phyloP scores from a whole-genome alignment of 1,139 yeast species.

The Lizanozyma gosingica region DNA sequence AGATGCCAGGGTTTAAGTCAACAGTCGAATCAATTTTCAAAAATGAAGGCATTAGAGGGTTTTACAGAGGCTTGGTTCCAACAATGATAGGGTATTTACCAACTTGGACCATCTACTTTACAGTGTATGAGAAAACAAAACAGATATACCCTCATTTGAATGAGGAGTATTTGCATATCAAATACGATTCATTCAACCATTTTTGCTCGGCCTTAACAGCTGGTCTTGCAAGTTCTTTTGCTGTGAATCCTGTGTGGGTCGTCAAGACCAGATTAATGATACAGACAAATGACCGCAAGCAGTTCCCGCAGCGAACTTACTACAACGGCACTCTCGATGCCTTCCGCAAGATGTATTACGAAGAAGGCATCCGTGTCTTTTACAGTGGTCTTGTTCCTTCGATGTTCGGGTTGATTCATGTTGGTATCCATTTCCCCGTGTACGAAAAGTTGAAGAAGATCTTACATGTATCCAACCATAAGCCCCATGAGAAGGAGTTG shows the following conservation, averaged over 20 bases:
- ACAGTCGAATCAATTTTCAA: conserved; percentile 54
- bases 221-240: conserved; percentile 78
- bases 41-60: conserved; percentile 77
- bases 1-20: background rate
- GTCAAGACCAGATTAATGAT: conserved; percentile 91
- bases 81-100: conserved; percentile 91
- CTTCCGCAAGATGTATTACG: conserved; percentile 61
- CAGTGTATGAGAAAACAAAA: conserved; percentile 79
- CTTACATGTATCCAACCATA: conserved; percentile 19
- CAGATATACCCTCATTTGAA: conserved; percentile 29
- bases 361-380: conserved; percentile 78
- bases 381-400: conserved; percentile 91
- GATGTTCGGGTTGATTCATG: conserved; percentile 81
- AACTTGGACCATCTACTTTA: conserved; percentile 94
- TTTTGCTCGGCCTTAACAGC: conserved; percentile 82
- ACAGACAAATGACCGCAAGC: conserved; percentile 49
- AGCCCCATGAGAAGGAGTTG: conserved; percentile 18
- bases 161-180: conserved; percentile 16
- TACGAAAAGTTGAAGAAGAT: conserved; percentile 68
- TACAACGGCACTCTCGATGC: conserved; percentile 83
- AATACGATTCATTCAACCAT: conserved; percentile 49
- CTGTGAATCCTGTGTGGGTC: conserved; percentile 96
- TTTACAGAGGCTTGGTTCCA: conserved; percentile 87
- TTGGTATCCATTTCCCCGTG: conserved; percentile 95
- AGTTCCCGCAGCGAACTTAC: conserved; percentile 20